Evolutionary conservation across 768 basidiomycete species (phyloP).

Genomic region (Hygrophoropsis aurantiaca): DNA sequence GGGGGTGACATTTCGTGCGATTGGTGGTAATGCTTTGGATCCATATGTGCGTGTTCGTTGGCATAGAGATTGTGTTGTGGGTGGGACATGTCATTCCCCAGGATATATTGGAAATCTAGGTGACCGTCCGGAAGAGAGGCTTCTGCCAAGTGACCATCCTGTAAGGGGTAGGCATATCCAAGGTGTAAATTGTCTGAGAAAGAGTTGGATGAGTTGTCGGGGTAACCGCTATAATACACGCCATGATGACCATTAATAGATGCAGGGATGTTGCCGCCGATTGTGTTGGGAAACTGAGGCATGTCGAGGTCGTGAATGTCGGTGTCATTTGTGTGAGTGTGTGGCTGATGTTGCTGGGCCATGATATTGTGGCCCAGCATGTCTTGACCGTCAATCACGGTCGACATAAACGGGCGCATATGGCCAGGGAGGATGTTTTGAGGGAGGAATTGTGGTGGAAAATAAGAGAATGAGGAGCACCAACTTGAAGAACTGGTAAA

Average conservation of each 20-base stretch:
- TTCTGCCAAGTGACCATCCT: slow-evolving; percentile 22
- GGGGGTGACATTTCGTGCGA: slow-evolving; percentile 20
- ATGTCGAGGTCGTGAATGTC: slow-evolving; percentile 34
- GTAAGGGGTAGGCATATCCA: slow-evolving; percentile 23
- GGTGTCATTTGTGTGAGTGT: slow-evolving; percentile 23
- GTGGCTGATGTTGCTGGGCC: slow-evolving; percentile 14
- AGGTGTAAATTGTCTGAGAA: slow-evolving; percentile 20
- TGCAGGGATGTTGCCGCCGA: slow-evolving; percentile 25
- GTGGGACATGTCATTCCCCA: slow-evolving; percentile 14
- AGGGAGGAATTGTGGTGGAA: background rate
- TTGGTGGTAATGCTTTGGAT: slow-evolving; percentile 27
- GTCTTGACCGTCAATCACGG: slow-evolving; percentile 17
- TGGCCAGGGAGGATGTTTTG: slow-evolving; percentile 6
- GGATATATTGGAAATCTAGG: slow-evolving; percentile 26
- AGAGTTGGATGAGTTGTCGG: slow-evolving; percentile 17
- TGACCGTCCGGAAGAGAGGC: slow-evolving; percentile 6
- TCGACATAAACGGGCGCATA: slow-evolving; percentile 7
- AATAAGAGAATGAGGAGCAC: slow-evolving; percentile 8
- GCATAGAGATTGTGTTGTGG: slow-evolving; percentile 16
- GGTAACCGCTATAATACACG: slow-evolving; percentile 33
- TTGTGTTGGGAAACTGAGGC: slow-evolving; percentile 16
- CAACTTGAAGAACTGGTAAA: too few relatives aligned
- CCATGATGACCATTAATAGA: slow-evolving; percentile 26
- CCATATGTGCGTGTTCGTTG: slow-evolving; percentile 21
- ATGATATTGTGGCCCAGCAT: slow-evolving; percentile 18